Percentiles rank a stretch among this genome's conserved stretches.
Evolutionary conservation across 371 early-diverging fungal species (phyloP).

Genomic region (Mortierella sp.): DNA sequence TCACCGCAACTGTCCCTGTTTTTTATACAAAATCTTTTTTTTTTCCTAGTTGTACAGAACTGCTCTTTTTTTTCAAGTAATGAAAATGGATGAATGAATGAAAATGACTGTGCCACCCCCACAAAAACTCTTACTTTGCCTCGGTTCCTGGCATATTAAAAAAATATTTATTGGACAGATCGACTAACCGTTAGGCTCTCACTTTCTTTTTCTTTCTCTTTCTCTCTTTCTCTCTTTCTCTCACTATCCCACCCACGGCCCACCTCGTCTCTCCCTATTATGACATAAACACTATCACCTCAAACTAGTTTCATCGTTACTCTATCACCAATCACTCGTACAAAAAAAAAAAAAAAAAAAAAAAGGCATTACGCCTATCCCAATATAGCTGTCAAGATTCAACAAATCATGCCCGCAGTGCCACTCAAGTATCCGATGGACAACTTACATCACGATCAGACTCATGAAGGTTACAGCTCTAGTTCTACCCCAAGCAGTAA

Average conservation of each 20-base stretch:
- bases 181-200: conserved; percentile 8
- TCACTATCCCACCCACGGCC: neutral
- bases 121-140: neutral
- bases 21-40: conserved; percentile 1
- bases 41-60: neutral
- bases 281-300: neutral
- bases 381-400: neutral
- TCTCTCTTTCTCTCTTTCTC: conserved; percentile 1
- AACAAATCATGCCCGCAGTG: conserved; percentile 35
- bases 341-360: neutral
- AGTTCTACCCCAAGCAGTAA: conserved; percentile 34
- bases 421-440: conserved; percentile 32
- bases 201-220: conserved; percentile 1
- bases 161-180: neutral
- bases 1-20: neutral
- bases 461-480: conserved; percentile 30
- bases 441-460: conserved; percentile 13
- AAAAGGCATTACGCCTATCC: neutral
- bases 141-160: neutral
- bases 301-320: neutral
- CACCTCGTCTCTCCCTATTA: neutral
- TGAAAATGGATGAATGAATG: neutral
- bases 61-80: conserved; percentile 9
- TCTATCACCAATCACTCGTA: neutral
- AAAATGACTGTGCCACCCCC: neutral